Evolutionary conservation across 2,329 filamentous ascomycete species (phyloP).

Genomic region (Monosporascus sp.): DNA sequence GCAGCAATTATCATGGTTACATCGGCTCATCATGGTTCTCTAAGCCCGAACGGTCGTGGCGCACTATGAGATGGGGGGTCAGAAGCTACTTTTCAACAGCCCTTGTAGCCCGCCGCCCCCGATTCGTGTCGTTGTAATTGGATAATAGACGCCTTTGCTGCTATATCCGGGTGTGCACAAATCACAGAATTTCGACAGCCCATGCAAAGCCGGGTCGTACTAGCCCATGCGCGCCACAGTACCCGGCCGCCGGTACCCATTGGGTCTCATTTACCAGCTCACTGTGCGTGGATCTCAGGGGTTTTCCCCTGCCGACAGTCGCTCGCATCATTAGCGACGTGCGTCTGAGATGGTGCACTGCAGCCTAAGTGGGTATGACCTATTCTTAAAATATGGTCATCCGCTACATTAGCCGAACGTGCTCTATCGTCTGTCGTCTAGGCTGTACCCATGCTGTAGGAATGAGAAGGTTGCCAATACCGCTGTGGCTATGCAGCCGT

Average conservation of each 20-base stretch:
- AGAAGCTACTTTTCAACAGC: not conserved
- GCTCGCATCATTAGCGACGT: too few relatives aligned
- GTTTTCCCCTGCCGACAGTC: not conserved
- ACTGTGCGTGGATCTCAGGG: not conserved
- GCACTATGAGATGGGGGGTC: not conserved
- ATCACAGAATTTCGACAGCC: not conserved
- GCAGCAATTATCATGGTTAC: not conserved
- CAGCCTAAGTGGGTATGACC: not conserved
- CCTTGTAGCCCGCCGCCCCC: not conserved
- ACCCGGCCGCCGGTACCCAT: not conserved
- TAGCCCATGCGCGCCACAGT: not conserved
- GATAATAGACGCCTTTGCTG: not conserved
- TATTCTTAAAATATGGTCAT: not conserved
- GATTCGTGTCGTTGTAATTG: not conserved
- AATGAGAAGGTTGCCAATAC: not conserved
- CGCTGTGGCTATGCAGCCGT: not conserved
- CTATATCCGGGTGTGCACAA: not conserved
- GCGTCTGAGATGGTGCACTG: not conserved
- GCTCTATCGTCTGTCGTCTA: not conserved
- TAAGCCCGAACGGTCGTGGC: not conserved
- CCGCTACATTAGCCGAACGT: not conserved
- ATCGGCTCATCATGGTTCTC: not conserved
- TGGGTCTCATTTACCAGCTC: not conserved
- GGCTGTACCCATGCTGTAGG: not conserved
- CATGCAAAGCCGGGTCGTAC: not conserved